Evolutionary conservation across 2,329 filamentous ascomycete genomes (phyloP), one percentile per base, ranked within the genome.

Genomic region (Ambrosiella xylebori): DNA sequence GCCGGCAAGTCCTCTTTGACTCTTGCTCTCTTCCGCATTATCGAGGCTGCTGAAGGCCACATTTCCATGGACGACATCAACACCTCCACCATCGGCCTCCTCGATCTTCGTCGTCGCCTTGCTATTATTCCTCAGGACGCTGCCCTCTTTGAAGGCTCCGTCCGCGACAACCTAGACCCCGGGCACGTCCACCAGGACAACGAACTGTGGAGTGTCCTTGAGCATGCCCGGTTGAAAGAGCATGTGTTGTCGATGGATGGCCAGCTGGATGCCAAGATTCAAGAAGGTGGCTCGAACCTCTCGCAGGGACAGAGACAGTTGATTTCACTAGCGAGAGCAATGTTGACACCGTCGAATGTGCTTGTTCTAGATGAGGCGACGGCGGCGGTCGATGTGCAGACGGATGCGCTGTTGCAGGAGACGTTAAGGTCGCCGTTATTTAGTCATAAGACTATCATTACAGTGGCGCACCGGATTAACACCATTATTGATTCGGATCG

Each of bases 81-180:
- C 71, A 95, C 93, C 11, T 91, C 88, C 57, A 82, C 81, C 2
- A 96, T 98, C 66, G 93, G 93, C 2, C 73, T 98, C 57, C 72
- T 95, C 57, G 93, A 98, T 69, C 77, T 98, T 58, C 83, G 93
- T 58, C 80, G 90, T 58, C 84, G 93, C 59, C 76, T 98, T 53
- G 91, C 93, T 57, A 98, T 98, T 66, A 98, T 98, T 64, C 93
- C 94, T 3, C 93, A 98, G 69, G 94, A 98, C 71, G 91, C 93
- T 37, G 91, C 91, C 62, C 80, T 98, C 61, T 98, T 98, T 65
- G 88, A 95, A 70, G 90, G 90, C 55, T 90, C 86, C 7, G 80
- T 98, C 62, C 82, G 93, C 63, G 93, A 98, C 71, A 98, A 98
- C 67, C 78, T 97, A 44, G 93, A 98, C 68, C 94, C 94, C 27